phyloP scores from a whole-genome alignment of 108 stramenopile genomes.

The Fistulifera pelliculosa region DNA sequence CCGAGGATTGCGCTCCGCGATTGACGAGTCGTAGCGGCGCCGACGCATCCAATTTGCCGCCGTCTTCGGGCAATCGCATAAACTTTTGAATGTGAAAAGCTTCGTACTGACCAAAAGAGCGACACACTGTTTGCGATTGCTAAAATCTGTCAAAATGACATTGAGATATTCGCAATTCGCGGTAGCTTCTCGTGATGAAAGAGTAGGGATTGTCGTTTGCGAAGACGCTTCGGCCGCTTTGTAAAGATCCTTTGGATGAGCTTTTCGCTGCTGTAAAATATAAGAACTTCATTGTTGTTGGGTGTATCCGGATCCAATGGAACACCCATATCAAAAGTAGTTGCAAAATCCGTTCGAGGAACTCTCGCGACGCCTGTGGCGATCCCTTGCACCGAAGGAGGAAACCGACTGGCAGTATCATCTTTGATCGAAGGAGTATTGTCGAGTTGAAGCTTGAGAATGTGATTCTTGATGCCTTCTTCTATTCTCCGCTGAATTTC shows the following conservation, averaged over 20 bases:
- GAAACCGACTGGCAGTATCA: background rate
- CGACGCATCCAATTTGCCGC: constrained; percentile 14
- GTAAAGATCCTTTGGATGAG: constrained; percentile 4
- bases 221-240: background rate
- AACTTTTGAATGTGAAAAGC: constrained; percentile 55
- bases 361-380: constrained; percentile 30
- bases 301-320: constrained; percentile 28
- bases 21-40: constrained; percentile 35
- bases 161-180: constrained; percentile 59
- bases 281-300: constrained; percentile 6
- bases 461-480: constrained; percentile 7
- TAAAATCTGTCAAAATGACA: constrained; percentile 40
- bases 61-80: constrained; percentile 30
- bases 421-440: background rate
- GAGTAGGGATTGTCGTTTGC: constrained; percentile 4
- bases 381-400: constrained; percentile 15
- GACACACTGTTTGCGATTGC: constrained; percentile 30
- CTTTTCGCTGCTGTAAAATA: constrained; percentile 2
- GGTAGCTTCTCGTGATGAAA: constrained; percentile 28
- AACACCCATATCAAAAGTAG: constrained; percentile 47
- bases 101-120: constrained; percentile 46
- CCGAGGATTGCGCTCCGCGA: constrained; percentile 31
- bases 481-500: constrained; percentile 3
- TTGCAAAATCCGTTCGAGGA: constrained; percentile 39
- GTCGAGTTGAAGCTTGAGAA: background rate